These are phyloP conservation scores for Inonotus obliquus DNA, from an alignment of 1,284 basidiomycete genomes.

Conservation along the genomic window DNA sequence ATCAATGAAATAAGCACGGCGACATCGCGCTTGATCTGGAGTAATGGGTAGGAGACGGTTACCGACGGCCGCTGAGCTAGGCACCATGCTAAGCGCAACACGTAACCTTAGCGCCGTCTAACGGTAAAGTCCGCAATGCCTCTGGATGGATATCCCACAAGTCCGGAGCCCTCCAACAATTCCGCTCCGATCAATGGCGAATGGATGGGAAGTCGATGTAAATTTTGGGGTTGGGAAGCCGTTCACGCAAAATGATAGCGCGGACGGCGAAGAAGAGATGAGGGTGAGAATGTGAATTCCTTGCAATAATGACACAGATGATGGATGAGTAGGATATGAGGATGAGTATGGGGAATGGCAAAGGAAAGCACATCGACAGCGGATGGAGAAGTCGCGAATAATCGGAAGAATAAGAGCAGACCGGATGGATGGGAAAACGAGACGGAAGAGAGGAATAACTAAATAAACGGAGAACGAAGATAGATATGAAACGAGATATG, in stretches of 20 bases:
- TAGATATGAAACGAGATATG: background rate
- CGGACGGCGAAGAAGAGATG: background rate
- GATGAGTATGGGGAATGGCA: background rate
- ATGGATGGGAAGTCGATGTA: too few relatives aligned
- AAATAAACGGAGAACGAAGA: background rate
- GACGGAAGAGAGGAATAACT: background rate
- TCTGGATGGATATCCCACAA: too few relatives aligned
- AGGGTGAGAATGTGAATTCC: background rate
- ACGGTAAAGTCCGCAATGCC: too few relatives aligned
- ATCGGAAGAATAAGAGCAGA: background rate
- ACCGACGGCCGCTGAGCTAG: too few relatives aligned
- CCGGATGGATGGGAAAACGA: background rate
- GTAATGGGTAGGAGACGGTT: too few relatives aligned
- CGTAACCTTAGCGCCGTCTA: too few relatives aligned
- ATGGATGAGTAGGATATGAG: background rate
- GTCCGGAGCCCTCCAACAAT: too few relatives aligned
- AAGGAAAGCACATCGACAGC: conserved; percentile 15
- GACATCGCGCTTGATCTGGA: background rate
- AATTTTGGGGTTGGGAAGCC: too few relatives aligned
- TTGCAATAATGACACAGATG: background rate
- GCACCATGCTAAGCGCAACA: too few relatives aligned
- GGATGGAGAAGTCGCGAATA: background rate
- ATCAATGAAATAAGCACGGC: background rate
- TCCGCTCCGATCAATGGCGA: too few relatives aligned
- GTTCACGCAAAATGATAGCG: too few relatives aligned